Evolutionary conservation across 441 rosid genomes (phyloP).

Genomic region (Lepidium campestre): DNA sequence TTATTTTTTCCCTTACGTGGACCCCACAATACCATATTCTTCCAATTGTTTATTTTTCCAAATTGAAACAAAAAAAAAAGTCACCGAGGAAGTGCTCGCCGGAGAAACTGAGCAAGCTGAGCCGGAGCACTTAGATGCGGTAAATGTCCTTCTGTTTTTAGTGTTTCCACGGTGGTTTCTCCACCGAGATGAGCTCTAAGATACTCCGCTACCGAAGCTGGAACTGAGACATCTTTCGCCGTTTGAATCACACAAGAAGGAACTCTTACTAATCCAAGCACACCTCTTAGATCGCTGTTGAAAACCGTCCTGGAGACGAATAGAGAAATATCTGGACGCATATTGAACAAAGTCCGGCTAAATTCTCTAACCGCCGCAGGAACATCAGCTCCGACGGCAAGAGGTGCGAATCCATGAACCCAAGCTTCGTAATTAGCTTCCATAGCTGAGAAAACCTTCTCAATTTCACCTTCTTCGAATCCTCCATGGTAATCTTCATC

Average conservation of each 20-base stretch:
- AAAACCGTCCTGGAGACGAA: constrained; percentile 47
- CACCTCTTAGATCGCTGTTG: constrained; percentile 52
- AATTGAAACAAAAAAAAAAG: not conserved
- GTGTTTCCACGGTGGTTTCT: constrained; percentile 44
- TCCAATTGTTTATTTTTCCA: not conserved
- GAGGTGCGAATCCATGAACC: constrained; percentile 56
- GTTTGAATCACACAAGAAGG: constrained; percentile 63
- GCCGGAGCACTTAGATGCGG: constrained; percentile 67
- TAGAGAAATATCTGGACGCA: constrained; percentile 69
- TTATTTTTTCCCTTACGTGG: not conserved
- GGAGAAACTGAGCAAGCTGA: constrained; percentile 55
- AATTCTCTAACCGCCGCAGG: constrained; percentile 65
- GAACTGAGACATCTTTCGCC: constrained; percentile 49
- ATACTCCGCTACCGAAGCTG: constrained; percentile 54
- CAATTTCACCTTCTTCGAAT: constrained; percentile 45
- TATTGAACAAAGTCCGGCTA: constrained; percentile 65
- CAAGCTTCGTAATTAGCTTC: constrained; percentile 59
- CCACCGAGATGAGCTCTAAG: constrained; percentile 48
- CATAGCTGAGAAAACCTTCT: constrained; percentile 52
- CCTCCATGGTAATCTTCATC: constrained; percentile 58
- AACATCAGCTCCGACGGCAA: constrained; percentile 62
- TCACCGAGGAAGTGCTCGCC: constrained; percentile 57
- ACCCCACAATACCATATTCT: constrained; percentile 17
- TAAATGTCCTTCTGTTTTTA: constrained; percentile 60
- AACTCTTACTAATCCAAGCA: constrained; percentile 46